These are phyloP conservation scores for Neonectria punicea DNA, from an alignment of 2,329 filamentous ascomycete species.

Conservation along the genomic window DNA sequence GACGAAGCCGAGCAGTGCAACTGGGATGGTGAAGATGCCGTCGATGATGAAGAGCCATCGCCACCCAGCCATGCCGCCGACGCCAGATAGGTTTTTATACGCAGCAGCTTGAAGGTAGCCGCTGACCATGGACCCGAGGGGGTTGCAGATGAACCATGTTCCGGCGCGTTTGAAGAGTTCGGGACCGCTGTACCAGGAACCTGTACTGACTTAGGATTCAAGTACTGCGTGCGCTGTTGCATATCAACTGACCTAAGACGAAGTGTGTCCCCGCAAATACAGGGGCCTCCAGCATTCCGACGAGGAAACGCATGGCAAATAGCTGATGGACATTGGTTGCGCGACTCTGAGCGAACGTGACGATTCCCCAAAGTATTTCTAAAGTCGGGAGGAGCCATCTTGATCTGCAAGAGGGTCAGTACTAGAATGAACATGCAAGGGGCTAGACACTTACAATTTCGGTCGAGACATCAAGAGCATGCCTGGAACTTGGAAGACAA, in stretches of 20 bases:
- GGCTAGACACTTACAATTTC: background rate
- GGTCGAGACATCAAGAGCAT: constrained; percentile 36
- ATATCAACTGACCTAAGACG: constrained; percentile 30
- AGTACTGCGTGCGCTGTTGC: background rate
- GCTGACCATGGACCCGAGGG: constrained; percentile 35
- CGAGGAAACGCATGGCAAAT: constrained; percentile 45
- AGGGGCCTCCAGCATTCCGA: constrained; percentile 39
- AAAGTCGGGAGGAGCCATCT: constrained; percentile 35
- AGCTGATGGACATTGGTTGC: constrained; percentile 41
- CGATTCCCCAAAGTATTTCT: constrained; percentile 36
- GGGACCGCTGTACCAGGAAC: constrained; percentile 22
- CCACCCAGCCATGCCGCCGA: constrained; percentile 59
- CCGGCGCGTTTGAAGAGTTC: constrained; percentile 25
- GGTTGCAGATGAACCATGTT: constrained; percentile 24
- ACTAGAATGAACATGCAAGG: background rate
- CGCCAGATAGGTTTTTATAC: constrained; percentile 50
- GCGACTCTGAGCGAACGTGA: constrained; percentile 38
- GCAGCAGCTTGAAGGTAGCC: constrained; percentile 50
- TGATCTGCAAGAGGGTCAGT: constrained; percentile 1
- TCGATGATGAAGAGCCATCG: constrained; percentile 42
- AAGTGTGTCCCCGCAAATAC: constrained; percentile 43
- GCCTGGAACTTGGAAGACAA: constrained; percentile 26
- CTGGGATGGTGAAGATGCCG: constrained; percentile 17
- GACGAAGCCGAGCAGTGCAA: constrained; percentile 19
- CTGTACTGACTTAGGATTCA: background rate